phyloP scores from a whole-genome alignment of 2,329 filamentous ascomycete species.

The Neofusicoccum sp. region DNA sequence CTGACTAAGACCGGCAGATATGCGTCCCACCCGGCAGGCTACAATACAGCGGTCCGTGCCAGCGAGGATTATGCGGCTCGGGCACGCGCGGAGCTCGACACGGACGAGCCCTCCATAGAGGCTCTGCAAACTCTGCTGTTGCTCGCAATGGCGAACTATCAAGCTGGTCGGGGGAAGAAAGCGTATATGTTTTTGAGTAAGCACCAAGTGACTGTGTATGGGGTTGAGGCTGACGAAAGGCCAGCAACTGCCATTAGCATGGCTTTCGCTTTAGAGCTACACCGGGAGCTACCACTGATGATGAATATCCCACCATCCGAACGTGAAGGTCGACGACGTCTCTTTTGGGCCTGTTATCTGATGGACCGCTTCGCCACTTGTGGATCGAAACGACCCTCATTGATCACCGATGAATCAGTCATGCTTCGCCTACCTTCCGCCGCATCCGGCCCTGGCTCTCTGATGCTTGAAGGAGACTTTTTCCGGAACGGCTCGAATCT shows the following conservation, averaged over 20 bases:
- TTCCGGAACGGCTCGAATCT: conserved; percentile 80
- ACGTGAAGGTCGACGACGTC: conserved; percentile 73
- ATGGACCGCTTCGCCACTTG: conserved; percentile 83
- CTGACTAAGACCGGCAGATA: conserved; percentile 55
- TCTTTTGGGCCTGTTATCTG: conserved; percentile 89
- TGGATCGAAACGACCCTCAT: conserved; percentile 78
- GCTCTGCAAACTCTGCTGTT: conserved; percentile 74
- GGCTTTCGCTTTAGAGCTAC: conserved; percentile 79
- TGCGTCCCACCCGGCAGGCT: conserved; percentile 66
- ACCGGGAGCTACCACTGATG: conserved; percentile 71
- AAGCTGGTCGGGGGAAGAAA: conserved; percentile 78
- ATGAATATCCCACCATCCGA: conserved; percentile 67
- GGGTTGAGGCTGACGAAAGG: conserved; percentile 26
- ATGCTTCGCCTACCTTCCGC: conserved; percentile 75
- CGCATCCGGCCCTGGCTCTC: conserved; percentile 62
- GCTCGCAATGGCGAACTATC: conserved; percentile 74
- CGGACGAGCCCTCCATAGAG: conserved; percentile 80
- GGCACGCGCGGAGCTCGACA: conserved; percentile 70
- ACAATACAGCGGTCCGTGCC: conserved; percentile 66
- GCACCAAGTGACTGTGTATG: neutral
- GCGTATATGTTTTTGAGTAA: conserved; percentile 83
- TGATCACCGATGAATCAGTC: conserved; percentile 77
- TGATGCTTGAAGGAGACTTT: conserved; percentile 74
- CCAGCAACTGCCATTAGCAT: conserved; percentile 76
- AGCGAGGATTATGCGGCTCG: conserved; percentile 74